A percentile compares a stretch with the other conserved stretches of the same genome.
phyloP scores from a whole-genome alignment of 208 protist genomes.

The Leishmania amazonensis region DNA sequence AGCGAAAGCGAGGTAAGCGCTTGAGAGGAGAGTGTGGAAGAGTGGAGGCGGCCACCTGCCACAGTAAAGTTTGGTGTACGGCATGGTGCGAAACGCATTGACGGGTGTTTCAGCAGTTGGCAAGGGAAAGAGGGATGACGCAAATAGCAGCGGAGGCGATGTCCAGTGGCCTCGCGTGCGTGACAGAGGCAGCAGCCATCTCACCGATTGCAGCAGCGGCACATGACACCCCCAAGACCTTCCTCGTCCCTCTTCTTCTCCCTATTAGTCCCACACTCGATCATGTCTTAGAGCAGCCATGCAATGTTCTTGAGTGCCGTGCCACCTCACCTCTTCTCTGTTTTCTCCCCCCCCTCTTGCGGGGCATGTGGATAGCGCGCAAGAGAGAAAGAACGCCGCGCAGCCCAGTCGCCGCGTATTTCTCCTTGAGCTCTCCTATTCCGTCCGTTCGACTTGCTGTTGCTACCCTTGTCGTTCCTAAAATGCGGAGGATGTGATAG shows the following conservation, averaged over 20 bases:
- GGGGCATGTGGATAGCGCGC: not conserved
- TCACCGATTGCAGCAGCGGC: not conserved
- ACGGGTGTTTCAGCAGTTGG: not conserved
- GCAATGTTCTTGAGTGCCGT: not conserved
- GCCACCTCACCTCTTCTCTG: not conserved
- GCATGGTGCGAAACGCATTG: not conserved
- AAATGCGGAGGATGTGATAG: not conserved
- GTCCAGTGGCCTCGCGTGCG: not conserved
- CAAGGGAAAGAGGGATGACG: not conserved
- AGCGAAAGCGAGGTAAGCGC: not conserved
- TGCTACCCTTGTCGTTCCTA: not conserved
- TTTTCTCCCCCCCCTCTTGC: not conserved
- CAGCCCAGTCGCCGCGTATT: not conserved
- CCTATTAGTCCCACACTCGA: not conserved
- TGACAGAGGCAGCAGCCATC: not conserved
- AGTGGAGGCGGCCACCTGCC: not conserved
- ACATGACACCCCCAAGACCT: not conserved
- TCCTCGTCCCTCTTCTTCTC: not conserved
- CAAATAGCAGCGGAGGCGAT: not conserved
- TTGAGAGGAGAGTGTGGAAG: not conserved
- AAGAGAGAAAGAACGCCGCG: too few relatives aligned
- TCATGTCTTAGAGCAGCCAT: not conserved
- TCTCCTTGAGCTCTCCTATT: not conserved
- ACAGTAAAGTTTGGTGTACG: not conserved
- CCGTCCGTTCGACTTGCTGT: not conserved